Evolutionary conservation across 2,329 filamentous ascomycete species (phyloP), one percentile per base, ranked within the genome.

Genomic region (Neonectria punicea): DNA sequence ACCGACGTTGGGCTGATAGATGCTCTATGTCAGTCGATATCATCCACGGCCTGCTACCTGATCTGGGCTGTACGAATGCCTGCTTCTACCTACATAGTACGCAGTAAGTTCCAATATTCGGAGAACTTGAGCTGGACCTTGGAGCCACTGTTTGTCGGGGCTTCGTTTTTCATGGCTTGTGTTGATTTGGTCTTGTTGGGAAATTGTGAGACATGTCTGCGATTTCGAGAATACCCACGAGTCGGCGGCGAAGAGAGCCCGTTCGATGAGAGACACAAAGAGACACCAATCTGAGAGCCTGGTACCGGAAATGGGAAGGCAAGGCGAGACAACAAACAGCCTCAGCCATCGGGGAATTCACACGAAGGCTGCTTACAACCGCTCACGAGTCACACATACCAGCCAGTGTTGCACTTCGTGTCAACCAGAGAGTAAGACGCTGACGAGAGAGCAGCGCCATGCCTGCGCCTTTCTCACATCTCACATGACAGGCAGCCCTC

Each of bases 261-360:
- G 32, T 34, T 5, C 32, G 34, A 49, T 18, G 25, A 25, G 32
- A 63, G 61, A 55, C 55, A 63, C 7, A 22, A 34, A 57, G 36
- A 32, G 20, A 53, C 39, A 22, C 7, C 18, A 22, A 41, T 32
- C 16, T 30, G 8, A 32, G 36, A 25, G 46, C 49, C 25, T 28
- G 57, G 13, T 14, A 41, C 34, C 4, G 34, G 43, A 32, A 58
- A 28, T 55, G 25, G 61, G 44, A 54, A 54, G 47, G 16, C 56
- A 53, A 58, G 63, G 49, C 49, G 58, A 71, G 53, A 70, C 66
- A 25, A 25, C 25, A 25, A 67, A 22, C 57, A 36, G 68, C 67
- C 58, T 74, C 67, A 73, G 57, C 47, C 47, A 51, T 51, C 62
- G 54, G 63, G 54, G 51, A 64, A 65, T 60, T 58, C 43, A 44